phyloP scores from a whole-genome alignment of 1,284 basidiomycete genomes.

The Apiotrichum mycotoxinovorans region DNA sequence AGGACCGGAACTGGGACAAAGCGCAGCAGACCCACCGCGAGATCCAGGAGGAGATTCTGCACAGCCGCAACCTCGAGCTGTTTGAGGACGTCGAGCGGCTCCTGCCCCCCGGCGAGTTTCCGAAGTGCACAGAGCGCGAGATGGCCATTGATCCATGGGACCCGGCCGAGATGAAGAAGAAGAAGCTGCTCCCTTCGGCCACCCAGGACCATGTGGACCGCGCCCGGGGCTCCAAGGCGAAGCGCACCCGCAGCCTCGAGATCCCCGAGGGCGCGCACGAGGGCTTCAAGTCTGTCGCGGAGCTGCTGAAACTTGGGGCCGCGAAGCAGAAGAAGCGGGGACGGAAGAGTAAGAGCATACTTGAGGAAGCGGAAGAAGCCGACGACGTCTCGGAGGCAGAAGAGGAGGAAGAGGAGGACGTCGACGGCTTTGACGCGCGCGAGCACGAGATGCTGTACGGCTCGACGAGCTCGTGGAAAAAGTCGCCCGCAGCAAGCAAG shows the following conservation, averaged over 20 bases:
- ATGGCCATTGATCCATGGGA: slow-evolving; percentile 57
- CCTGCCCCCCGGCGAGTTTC: slow-evolving; percentile 72
- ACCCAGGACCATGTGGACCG: slow-evolving; percentile 7
- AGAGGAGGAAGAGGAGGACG: slow-evolving; percentile 2
- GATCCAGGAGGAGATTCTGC: slow-evolving; percentile 83
- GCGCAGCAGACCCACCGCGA: slow-evolving; percentile 83
- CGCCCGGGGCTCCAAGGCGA: slow-evolving; percentile 7
- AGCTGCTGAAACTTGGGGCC: slow-evolving; percentile 31
- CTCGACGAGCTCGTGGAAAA: neutral
- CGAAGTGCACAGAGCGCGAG: slow-evolving; percentile 70
- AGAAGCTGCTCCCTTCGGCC: slow-evolving; percentile 21
- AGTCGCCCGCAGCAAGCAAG: neutral
- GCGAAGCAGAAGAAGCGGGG: slow-evolving; percentile 23
- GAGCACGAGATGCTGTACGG: slow-evolving; percentile 16
- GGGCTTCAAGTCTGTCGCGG: slow-evolving; percentile 47
- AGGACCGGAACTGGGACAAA: slow-evolving; percentile 86
- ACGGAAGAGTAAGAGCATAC: neutral
- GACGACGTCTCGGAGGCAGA: slow-evolving; percentile 3
- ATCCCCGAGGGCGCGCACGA: slow-evolving; percentile 42
- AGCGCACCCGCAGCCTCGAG: slow-evolving; percentile 31
- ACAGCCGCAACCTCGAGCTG: slow-evolving; percentile 80
- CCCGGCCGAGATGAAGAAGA: slow-evolving; percentile 35
- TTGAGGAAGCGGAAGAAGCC: neutral
- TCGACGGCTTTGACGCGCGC: slow-evolving; percentile 17
- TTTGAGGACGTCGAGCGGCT: slow-evolving; percentile 87